A percentile compares a stretch with the other conserved stretches of the same genome.
Evolutionary conservation across 345 rosid species (phyloP).

Genomic region (Durio zibethinus): DNA sequence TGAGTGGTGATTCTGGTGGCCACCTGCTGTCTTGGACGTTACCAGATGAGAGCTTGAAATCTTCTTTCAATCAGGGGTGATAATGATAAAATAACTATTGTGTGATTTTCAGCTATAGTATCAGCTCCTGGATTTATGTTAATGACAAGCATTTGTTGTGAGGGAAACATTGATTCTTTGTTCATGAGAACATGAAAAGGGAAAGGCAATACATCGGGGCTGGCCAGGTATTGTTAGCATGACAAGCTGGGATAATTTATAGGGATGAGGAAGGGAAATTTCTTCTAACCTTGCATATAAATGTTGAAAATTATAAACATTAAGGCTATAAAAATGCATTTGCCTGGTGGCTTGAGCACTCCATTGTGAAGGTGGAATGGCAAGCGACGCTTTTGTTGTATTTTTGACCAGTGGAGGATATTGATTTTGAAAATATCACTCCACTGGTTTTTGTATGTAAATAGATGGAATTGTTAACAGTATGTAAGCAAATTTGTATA

Average conservation of each 20-base stretch:
- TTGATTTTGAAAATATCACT: conserved; percentile 24
- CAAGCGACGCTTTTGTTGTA: conserved; percentile 22
- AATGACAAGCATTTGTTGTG: conserved; percentile 12
- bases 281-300: neutral
- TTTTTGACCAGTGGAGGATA: conserved; percentile 14
- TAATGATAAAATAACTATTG: neutral
- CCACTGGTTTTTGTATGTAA: conserved; percentile 28
- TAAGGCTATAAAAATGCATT: neutral
- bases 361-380: conserved; percentile 15
- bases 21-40: conserved; percentile 89
- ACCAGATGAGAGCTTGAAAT: conserved; percentile 73
- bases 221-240: conserved; percentile 24
- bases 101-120: conserved; percentile 19
- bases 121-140: conserved; percentile 15
- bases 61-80: conserved; percentile 61
- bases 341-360: conserved; percentile 4
- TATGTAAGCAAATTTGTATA: conserved; percentile 38
- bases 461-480: conserved; percentile 30
- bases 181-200: conserved; percentile 5
- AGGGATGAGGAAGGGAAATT: neutral
- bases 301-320: conserved; percentile 10
- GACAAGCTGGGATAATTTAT: neutral
- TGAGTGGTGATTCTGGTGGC: conserved; percentile 90
- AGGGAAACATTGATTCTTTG: conserved; percentile 11
- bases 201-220: conserved; percentile 25